phyloP scores from a whole-genome alignment of 495 filamentous ascomycete species.

The Neurospora sp. region DNA sequence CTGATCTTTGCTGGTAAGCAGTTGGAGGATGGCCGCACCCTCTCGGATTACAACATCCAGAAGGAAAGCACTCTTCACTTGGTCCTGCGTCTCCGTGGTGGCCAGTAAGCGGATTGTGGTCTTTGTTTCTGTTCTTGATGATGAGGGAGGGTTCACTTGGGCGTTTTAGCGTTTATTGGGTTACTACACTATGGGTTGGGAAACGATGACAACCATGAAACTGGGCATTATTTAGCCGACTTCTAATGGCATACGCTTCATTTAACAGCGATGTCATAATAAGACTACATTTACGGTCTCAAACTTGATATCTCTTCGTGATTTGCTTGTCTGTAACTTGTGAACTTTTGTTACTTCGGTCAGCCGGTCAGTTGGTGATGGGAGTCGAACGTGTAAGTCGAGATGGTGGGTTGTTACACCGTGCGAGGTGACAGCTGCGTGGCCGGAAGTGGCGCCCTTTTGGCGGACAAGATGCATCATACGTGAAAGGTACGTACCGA shows the following conservation, averaged over 20 bases:
- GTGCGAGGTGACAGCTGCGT: not conserved
- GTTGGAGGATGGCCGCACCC: constrained; percentile 73
- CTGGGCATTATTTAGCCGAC: not conserved
- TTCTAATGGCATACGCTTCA: not conserved
- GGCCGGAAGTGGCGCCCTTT: not conserved
- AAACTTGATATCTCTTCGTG: not conserved
- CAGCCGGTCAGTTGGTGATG: not conserved
- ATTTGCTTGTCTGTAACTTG: not conserved
- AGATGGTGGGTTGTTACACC: not conserved
- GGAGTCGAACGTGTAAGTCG: not conserved
- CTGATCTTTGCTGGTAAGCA: constrained; percentile 90
- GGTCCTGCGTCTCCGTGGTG: constrained; percentile 80
- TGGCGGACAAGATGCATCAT: not conserved
- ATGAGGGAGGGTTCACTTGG: constrained; percentile 3
- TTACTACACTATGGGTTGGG: not conserved
- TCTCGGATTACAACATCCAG: constrained; percentile 90
- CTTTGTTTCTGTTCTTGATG: constrained; percentile 11
- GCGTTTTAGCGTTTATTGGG: not conserved
- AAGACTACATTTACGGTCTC: not conserved
- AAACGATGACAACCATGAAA: not conserved
- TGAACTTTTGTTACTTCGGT: not conserved
- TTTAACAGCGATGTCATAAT: not conserved
- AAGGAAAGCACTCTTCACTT: constrained; percentile 85
- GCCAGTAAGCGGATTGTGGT: constrained; percentile 43
- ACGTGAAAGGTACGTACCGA: not conserved